Evolutionary conservation across 1,139 yeast genomes (phyloP).

Genomic region (Saccharomycopsis phalli): DNA sequence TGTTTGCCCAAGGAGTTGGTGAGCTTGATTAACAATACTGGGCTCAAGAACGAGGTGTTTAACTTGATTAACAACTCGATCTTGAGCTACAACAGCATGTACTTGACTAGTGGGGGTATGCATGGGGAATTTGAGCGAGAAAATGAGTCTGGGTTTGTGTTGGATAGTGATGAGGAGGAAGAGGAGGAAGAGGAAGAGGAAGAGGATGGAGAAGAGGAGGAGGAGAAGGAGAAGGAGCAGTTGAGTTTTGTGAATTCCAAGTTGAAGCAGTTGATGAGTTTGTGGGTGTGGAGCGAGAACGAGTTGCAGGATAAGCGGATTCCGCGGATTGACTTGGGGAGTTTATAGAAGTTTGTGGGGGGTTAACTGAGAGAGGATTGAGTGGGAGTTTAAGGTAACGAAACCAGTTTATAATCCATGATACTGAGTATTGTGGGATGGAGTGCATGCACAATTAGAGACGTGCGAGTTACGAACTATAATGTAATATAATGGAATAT

Average conservation of each 20-base stretch:
- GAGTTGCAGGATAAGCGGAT: conserved; percentile 34
- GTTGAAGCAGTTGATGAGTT: conserved; percentile 45
- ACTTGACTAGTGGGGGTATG: conserved; percentile 22
- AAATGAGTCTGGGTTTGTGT: conserved; percentile 20
- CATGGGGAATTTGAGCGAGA: conserved; percentile 21
- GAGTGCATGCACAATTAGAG: no score
- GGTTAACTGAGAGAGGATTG: no score
- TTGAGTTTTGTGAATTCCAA: conserved; percentile 32
- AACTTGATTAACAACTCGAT: conserved; percentile 18
- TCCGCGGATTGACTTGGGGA: conserved; percentile 29
- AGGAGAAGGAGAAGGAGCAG: conserved; percentile 22
- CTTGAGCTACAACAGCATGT: conserved; percentile 23
- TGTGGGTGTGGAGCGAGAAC: conserved; percentile 57
- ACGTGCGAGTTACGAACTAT: no score
- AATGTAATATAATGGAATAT: no score
- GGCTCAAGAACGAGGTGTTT: conserved; percentile 32
- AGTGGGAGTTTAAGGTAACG: no score
- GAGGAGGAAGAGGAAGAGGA: conserved; percentile 15
- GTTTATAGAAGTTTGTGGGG: no score
- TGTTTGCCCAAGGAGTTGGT: conserved; percentile 49
- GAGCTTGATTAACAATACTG: conserved; percentile 42
- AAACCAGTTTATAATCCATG: no score
- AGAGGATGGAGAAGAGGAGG: conserved; percentile 8
- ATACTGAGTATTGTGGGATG: no score
- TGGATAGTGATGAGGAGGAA: conserved; percentile 17